A percentile compares a stretch with the other conserved stretches of the same genome.
Evolutionary conservation across 345 rosid species (phyloP).

Genomic region (Brassica incana): DNA sequence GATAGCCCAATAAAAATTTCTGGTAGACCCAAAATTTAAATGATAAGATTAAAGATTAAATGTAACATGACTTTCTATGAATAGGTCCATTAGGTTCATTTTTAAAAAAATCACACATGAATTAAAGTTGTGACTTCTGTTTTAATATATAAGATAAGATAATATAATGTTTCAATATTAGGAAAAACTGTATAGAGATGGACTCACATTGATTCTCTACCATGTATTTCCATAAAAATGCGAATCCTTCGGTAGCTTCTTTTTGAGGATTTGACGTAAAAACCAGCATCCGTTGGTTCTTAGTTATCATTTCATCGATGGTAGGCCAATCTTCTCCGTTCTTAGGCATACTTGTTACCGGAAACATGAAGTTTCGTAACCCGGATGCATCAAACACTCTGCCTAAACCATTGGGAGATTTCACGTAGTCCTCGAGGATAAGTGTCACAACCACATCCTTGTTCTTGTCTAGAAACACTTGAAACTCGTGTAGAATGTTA

Average conservation of each 20-base stretch:
- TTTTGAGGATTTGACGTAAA: conserved; percentile 66
- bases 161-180: neutral
- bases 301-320: conserved; percentile 64
- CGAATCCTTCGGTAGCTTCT: conserved; percentile 85
- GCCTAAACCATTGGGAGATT: conserved; percentile 65
- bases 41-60: no score
- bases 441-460: conserved; percentile 76
- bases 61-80: no score
- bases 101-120: no score
- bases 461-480: conserved; percentile 57
- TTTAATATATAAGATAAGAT: neutral
- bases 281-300: conserved; percentile 78
- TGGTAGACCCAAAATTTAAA: no score
- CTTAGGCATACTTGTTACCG: conserved; percentile 76
- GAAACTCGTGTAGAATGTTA: conserved; percentile 64
- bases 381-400: conserved; percentile 76
- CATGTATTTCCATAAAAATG: conserved; percentile 81
- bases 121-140: no score
- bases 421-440: conserved; percentile 87
- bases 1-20: no score
- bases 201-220: conserved; percentile 93
- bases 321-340: conserved; percentile 80
- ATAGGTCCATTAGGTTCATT: no score
- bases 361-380: conserved; percentile 71
- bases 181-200: neutral